Conservation (phyloP, 2,329 filamentous ascomycete genomes). For the Parascedosporium putredinis region DNA sequence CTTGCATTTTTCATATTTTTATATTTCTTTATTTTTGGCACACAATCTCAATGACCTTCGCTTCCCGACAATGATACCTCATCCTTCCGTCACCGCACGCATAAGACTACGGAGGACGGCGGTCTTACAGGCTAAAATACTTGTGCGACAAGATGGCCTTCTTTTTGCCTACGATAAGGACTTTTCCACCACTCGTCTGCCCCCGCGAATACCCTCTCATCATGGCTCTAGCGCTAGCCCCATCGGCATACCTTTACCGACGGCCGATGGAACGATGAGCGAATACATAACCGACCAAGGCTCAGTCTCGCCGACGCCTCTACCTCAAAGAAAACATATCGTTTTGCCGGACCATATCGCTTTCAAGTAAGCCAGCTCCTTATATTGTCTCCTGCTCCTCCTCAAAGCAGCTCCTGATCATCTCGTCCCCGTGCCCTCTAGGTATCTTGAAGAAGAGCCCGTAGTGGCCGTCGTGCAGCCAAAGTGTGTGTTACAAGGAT, state of each 20-base stretch:
- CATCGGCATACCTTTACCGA: neutral
- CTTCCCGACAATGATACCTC: slow-evolving; percentile 1
- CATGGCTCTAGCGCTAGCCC: neutral
- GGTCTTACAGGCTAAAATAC: neutral
- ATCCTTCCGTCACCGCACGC: neutral
- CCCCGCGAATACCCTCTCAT: slow-evolving; percentile 1
- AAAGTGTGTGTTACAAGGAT: slow-evolving; percentile 61
- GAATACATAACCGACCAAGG: neutral
- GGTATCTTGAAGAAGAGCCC: slow-evolving; percentile 78
- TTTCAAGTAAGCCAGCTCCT: slow-evolving; percentile 36
- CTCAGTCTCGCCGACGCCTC: neutral
- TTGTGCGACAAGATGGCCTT: slow-evolving; percentile 8
- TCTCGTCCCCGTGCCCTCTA: slow-evolving; percentile 16
- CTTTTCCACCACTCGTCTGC: neutral
- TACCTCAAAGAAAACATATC: slow-evolving; percentile 28
- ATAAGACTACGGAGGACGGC: slow-evolving; percentile 4
- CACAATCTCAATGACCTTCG: neutral
- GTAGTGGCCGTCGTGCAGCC: slow-evolving; percentile 66
- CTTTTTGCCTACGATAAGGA: slow-evolving; percentile 10
- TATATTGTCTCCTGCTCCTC: neutral
- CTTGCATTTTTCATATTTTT: neutral
- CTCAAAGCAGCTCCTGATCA: neutral
- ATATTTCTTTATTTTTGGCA: neutral
- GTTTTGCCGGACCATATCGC: slow-evolving; percentile 51
- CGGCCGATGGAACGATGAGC: neutral